Percentiles rank a stretch among this genome's conserved stretches.
Evolutionary conservation across 768 basidiomycete genomes (phyloP).

Genomic region (Amanita muscaria): DNA sequence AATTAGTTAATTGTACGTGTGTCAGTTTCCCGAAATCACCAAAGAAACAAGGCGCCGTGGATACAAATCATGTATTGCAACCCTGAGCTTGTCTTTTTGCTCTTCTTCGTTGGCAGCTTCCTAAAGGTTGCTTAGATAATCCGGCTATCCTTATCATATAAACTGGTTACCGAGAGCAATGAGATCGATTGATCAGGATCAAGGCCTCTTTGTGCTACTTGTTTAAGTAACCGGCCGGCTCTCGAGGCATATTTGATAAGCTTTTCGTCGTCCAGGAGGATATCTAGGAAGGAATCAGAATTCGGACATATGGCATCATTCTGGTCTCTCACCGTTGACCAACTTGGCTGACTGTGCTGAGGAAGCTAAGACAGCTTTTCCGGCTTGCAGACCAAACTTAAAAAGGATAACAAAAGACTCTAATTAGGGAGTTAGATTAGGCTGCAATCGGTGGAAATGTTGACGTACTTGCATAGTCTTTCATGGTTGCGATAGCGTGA

Average conservation of each 20-base stretch:
- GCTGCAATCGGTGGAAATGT: too few species aligned
- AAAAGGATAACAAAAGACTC: conserved; percentile 6
- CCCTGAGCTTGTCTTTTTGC: not conserved
- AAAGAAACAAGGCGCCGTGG: not conserved
- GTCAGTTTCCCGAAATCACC: not conserved
- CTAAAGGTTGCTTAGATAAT: too few species aligned
- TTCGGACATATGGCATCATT: too few species aligned
- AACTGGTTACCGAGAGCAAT: not conserved
- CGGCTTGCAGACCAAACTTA: conserved; percentile 4
- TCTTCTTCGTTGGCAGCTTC: not conserved
- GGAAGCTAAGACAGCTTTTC: not conserved
- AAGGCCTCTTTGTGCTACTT: not conserved
- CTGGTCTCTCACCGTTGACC: conserved; percentile 1
- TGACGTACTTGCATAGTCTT: conserved; percentile 5
- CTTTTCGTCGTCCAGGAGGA: not conserved
- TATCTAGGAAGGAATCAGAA: not conserved
- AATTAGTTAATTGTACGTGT: too few species aligned
- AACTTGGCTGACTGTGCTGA: conserved; percentile 1
- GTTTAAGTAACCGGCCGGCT: not conserved
- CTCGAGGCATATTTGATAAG: conserved; percentile 1
- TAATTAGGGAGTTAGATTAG: not conserved
- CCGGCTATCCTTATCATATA: too few species aligned
- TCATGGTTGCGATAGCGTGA: conserved; percentile 7
- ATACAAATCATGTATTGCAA: not conserved
- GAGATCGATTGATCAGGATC: conserved; percentile 1